Conservation (phyloP, 2,329 filamentous ascomycete genomes). For the Colletotrichum sp. region DNA sequence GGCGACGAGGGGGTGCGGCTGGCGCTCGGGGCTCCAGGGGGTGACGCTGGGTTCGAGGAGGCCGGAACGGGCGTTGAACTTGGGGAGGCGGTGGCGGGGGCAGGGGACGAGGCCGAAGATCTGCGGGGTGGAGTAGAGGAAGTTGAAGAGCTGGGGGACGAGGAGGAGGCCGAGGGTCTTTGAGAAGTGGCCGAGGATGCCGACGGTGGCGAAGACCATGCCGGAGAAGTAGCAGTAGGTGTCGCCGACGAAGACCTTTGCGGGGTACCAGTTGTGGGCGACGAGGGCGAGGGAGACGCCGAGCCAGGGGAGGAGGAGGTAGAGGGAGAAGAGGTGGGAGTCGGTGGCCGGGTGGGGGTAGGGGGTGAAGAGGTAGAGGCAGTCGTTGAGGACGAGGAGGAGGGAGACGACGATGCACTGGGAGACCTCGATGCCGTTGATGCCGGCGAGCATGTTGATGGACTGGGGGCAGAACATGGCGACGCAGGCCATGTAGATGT, state of each 20-base stretch:
- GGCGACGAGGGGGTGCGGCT: conserved; percentile 70
- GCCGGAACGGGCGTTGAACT: conserved; percentile 84
- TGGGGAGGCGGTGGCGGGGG: conserved; percentile 88
- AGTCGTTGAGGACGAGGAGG: conserved; percentile 85
- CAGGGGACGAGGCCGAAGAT: conserved; percentile 90
- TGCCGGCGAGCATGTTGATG: conserved; percentile 99
- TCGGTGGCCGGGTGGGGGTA: conserved; percentile 94
- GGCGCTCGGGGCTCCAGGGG: conserved; percentile 70
- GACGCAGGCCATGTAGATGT: conserved; percentile 94
- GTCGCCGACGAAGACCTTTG: conserved; percentile 94
- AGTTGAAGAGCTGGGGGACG: conserved; percentile 95
- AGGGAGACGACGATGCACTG: conserved; percentile 91
- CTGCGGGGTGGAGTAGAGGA: conserved; percentile 90
- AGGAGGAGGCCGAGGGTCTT: conserved; percentile 93
- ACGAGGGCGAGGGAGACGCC: conserved; percentile 88
- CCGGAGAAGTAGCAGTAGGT: conserved; percentile 99
- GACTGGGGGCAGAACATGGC: conserved; percentile 98
- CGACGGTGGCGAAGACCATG: conserved; percentile 98
- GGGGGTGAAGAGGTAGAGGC: conserved; percentile 81
- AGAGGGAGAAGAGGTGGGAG: conserved; percentile 94
- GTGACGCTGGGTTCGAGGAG: conserved; percentile 87
- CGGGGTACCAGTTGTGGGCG: conserved; percentile 94
- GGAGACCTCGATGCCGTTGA: conserved; percentile 96
- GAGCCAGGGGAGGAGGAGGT: conserved; percentile 91
- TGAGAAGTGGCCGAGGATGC: conserved; percentile 96